Evolutionary conservation across 2,329 filamentous ascomycete species (phyloP).

Genomic region (Beauveria varroae): DNA sequence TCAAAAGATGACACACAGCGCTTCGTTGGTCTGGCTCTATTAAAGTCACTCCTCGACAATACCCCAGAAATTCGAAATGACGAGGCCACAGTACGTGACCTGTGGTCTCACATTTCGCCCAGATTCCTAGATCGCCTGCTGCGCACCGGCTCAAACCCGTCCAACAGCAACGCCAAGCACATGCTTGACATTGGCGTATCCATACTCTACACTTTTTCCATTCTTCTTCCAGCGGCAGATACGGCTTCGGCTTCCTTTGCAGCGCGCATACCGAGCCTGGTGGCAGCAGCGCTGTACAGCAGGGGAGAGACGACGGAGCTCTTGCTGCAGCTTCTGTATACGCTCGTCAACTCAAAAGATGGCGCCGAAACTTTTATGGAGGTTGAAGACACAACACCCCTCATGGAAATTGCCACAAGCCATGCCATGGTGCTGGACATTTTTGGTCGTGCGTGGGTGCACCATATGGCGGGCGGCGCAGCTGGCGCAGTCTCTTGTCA

Average conservation of each 20-base stretch:
- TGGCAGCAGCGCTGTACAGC: conserved; percentile 46
- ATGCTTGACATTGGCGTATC: conserved; percentile 58
- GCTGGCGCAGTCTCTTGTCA: conserved; percentile 22
- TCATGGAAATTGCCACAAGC: conserved; percentile 50
- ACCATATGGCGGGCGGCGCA: conserved; percentile 27
- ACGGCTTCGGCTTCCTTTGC: conserved; percentile 40
- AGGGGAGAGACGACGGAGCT: conserved; percentile 43
- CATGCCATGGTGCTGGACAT: conserved; percentile 48
- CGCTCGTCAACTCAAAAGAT: conserved; percentile 43
- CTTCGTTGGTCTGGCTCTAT: conserved; percentile 59
- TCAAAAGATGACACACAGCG: conserved; percentile 59
- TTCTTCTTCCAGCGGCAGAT: conserved; percentile 44
- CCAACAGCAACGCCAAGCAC: conserved; percentile 41
- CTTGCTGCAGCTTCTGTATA: conserved; percentile 50
- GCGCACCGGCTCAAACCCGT: conserved; percentile 39
- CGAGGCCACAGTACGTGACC: conserved; percentile 32
- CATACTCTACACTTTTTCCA: conserved; percentile 54
- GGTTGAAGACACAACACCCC: conserved; percentile 43
- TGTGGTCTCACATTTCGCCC: conserved; percentile 54
- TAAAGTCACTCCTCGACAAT: conserved; percentile 60
- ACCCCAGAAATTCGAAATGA: conserved; percentile 43
- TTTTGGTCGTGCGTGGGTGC: conserved; percentile 50
- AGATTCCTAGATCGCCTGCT: conserved; percentile 59
- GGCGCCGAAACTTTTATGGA: conserved; percentile 42
- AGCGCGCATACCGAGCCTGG: conserved; percentile 44